Evolutionary conservation across 768 basidiomycete genomes (phyloP), one percentile per base, ranked within the genome.

Genomic region (Lentinula sp.): DNA sequence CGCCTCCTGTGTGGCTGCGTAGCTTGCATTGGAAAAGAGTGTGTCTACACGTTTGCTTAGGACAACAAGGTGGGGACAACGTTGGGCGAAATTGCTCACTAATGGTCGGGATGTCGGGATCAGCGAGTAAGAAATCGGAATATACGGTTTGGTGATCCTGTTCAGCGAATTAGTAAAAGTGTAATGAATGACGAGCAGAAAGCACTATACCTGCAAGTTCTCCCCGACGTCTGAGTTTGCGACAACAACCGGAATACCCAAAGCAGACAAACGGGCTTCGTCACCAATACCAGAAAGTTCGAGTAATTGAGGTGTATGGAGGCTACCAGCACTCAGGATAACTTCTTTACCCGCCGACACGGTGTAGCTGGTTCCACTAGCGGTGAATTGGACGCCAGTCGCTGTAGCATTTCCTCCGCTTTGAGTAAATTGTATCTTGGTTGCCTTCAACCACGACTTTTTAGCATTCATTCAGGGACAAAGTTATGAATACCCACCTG

Each of bases 261-360:
- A 59, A 12, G 60, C 67, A 23, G 70, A 62, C 35, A 84, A 70
- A 33, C 79, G 59, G 2, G 66, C 68, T 15, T 66, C 65, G 52
- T 76, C 70, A 10, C 83, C 83, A 57, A 85, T 77, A 36, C 84
- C 84, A 10, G 81, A 81, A 2, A 83, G 68, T 64, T 84, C 79
- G 2, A 85, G 76, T 13, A 85, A 66, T 63, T 82, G 78, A 4
- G 80, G 74, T 0, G 76, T 74, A 59, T 77, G 74, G 32, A 57
- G 53, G 36, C 58, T 68, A 67, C 73, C 75, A 4, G 73, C 68
- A 43, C 67, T 68, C 2, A 81, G 66, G 53, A 82, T 76, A 37
- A 81, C 78, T 66, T 84, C 81, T 59, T 75, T 76, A 60, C 65
- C 69, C 15, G 76, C 77, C 36, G 70, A 70, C n/a, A 76, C 77